Percentiles rank a stretch among this genome's conserved stretches.
These are phyloP conservation scores for Grosmannia penicillata DNA, from an alignment of 2,329 filamentous ascomycete species.

Conservation along the genomic window DNA sequence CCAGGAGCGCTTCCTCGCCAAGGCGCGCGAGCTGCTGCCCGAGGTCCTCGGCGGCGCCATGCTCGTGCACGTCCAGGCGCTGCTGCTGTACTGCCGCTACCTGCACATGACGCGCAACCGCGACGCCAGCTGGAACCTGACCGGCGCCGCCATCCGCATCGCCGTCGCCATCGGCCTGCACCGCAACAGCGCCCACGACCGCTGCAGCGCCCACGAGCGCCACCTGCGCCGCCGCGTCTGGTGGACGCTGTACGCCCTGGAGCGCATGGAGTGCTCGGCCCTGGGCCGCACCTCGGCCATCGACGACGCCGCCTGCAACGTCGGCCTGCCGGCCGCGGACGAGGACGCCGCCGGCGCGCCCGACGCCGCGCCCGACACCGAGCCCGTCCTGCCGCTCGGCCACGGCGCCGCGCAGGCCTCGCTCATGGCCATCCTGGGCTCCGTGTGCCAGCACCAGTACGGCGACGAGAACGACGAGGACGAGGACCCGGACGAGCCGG, in stretches of 20 bases:
- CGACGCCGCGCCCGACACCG: conserved; percentile 12
- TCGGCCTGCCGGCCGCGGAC: conserved; percentile 5
- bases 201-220: conserved; percentile 16
- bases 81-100: conserved; percentile 11
- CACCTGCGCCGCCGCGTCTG: conserved; percentile 16
- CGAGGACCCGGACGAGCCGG: too few relatives aligned
- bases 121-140: conserved; percentile 12
- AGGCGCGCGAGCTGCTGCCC: conserved; percentile 6
- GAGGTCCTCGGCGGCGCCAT: conserved; percentile 8
- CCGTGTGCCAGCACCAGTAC: conserved; percentile 16
- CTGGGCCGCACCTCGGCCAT: conserved; percentile 17
- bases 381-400: conserved; percentile 12
- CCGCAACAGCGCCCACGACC: conserved; percentile 5
- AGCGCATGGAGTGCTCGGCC: conserved; percentile 17
- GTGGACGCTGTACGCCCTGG: conserved; percentile 19
- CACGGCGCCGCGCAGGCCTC: conserved; percentile 12
- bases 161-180: conserved; percentile 11
- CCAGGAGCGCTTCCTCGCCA: conserved; percentile 6
- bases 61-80: conserved; percentile 10
- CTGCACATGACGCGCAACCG: conserved; percentile 10
- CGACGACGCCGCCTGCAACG: conserved; percentile 16
- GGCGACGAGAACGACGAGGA: conserved; percentile 1
- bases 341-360: conserved; percentile 16
- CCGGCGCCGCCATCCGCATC: conserved; percentile 9
- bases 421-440: conserved; percentile 13